phyloP scores from a whole-genome alignment of 371 early-diverging fungal genomes.

The Mortierella sp. region DNA sequence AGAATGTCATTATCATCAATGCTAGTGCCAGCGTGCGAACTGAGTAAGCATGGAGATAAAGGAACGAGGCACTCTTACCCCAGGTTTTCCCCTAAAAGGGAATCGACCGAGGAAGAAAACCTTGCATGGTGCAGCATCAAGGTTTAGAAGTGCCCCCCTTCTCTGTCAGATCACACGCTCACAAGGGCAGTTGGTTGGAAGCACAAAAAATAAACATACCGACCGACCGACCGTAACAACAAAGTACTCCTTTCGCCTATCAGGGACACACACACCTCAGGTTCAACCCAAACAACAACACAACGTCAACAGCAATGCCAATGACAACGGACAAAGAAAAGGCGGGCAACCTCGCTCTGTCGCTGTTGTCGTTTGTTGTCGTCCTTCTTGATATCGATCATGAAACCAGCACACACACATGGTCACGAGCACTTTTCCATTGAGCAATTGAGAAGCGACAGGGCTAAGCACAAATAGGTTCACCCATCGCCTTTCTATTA shows the following conservation, averaged over 20 bases:
- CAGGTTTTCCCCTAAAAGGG: slow-evolving; percentile 27
- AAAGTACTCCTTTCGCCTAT: background rate
- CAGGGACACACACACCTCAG: background rate
- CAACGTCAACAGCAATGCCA: background rate
- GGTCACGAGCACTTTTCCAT: background rate
- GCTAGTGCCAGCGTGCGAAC: slow-evolving; percentile 3
- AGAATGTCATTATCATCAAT: background rate
- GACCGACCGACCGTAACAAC: background rate
- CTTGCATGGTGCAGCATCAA: background rate
- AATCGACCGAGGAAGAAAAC: background rate
- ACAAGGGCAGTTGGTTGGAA: background rate
- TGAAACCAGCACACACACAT: background rate
- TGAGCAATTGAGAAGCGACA: background rate
- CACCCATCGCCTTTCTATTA: background rate
- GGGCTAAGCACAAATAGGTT: background rate
- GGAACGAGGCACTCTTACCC: slow-evolving; percentile 7
- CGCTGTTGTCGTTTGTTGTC: background rate
- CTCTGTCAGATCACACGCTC: background rate
- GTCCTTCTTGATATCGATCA: background rate
- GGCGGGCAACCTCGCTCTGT: background rate
- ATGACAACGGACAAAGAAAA: background rate
- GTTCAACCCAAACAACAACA: background rate
- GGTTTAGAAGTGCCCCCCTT: background rate
- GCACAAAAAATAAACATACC: slow-evolving; percentile 1
- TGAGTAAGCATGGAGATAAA: background rate